Conservation (phyloP, 164 flowering plant genomes). For the Pachysandra terminalis region DNA sequence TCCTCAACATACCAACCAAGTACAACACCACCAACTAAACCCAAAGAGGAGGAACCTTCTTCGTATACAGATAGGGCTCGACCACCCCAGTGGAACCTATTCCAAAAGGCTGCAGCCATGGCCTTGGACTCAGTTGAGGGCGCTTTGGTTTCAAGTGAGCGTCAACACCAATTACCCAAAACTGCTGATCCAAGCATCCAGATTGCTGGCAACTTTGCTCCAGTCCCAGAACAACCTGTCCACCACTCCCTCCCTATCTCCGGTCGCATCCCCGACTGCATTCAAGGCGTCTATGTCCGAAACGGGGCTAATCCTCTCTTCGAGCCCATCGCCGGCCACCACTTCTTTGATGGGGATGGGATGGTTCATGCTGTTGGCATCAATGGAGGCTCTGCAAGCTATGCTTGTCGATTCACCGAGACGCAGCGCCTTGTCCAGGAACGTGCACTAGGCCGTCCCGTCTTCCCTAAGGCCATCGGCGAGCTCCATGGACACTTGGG, state of each 20-base stretch:
- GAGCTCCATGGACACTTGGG: constrained; percentile 93
- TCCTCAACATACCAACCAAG: neutral
- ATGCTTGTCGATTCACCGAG: constrained; percentile 76
- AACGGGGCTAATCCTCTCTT: constrained; percentile 90
- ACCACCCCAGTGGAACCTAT: constrained; percentile 42
- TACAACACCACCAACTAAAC: neutral
- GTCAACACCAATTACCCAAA: constrained; percentile 56
- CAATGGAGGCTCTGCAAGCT: constrained; percentile 47
- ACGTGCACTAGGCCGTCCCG: constrained; percentile 51
- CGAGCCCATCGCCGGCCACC: constrained; percentile 80
- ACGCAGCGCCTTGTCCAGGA: constrained; percentile 71
- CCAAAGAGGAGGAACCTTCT: constrained; percentile 4
- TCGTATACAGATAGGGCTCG: neutral
- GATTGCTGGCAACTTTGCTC: constrained; percentile 80
- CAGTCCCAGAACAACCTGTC: constrained; percentile 71
- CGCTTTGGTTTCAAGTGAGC: constrained; percentile 42
- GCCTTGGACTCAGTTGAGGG: constrained; percentile 53
- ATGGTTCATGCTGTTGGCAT: constrained; percentile 79
- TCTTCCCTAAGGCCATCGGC: constrained; percentile 91
- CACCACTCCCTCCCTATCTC: constrained; percentile 35
- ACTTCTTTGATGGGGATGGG: constrained; percentile 92
- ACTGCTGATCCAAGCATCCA: constrained; percentile 79
- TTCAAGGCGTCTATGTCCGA: constrained; percentile 69
- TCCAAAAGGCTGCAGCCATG: constrained; percentile 55
- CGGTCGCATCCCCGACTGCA: constrained; percentile 62